These are phyloP conservation scores for Fraxinus floribunda DNA, from an alignment of 305 asterid genomes.

Conservation along the genomic window DNA sequence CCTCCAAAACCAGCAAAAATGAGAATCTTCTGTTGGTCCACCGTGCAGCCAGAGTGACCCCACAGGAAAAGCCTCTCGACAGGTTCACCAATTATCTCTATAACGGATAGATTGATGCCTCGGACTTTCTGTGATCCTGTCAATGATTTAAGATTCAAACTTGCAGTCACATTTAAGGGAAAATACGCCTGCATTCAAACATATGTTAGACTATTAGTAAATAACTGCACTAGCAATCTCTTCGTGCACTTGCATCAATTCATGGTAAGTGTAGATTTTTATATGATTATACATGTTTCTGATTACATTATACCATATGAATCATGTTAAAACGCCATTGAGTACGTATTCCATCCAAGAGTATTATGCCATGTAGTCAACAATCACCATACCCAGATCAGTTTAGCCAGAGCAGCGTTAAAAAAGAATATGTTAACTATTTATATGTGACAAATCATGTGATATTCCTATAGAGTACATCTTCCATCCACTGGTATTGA, in stretches of 20 bases:
- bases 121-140: conserved; percentile 59
- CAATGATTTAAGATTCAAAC: conserved; percentile 82
- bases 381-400: neutral
- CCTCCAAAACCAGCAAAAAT: conserved; percentile 99
- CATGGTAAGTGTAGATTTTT: neutral
- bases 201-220: conserved; percentile 29
- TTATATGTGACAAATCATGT: neutral
- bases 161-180: conserved; percentile 63
- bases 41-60: conserved; percentile 86
- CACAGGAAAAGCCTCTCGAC: conserved; percentile 84
- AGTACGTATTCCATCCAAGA: neutral
- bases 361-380: neutral
- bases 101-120: conserved; percentile 40
- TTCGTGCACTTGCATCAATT: conserved; percentile 26
- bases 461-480: neutral
- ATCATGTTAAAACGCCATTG: neutral
- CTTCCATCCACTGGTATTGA: neutral
- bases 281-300: neutral
- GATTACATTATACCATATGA: neutral
- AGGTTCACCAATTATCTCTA: conserved; percentile 65
- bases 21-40: conserved; percentile 48
- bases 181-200: conserved; percentile 70
- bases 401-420: neutral
- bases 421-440: neutral
- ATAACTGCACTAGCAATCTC: conserved; percentile 28